These are phyloP conservation scores for Acacia acuminata DNA, from an alignment of 306 rosid species.

Conservation along the genomic window DNA sequence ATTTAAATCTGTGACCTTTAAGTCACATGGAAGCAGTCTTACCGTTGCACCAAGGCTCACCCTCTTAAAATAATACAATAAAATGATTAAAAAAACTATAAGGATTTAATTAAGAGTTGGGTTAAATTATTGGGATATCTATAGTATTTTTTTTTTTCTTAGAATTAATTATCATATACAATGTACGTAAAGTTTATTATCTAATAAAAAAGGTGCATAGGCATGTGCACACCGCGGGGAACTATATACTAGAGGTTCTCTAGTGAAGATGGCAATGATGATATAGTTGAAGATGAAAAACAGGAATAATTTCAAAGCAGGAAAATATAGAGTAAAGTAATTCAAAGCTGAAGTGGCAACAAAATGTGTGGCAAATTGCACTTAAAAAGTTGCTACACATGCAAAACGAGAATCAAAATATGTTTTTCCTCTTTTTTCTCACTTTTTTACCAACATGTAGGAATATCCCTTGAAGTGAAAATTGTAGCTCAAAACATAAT, in stretches of 20 bases:
- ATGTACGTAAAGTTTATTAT: not conserved
- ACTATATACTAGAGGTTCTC: not conserved
- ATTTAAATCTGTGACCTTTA: too few species aligned
- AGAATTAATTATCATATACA: too few species aligned
- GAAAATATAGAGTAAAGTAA: not conserved
- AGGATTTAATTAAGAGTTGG: too few species aligned
- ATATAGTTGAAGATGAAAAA: not conserved
- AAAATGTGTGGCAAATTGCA: not conserved
- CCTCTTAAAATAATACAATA: too few species aligned
- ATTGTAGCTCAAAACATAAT: not conserved
- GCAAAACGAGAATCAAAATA: not conserved
- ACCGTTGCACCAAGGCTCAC: too few species aligned
- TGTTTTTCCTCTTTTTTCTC: not conserved
- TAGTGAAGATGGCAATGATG: not conserved
- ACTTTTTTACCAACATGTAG: not conserved
- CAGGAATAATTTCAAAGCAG: not conserved
- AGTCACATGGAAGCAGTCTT: too few species aligned
- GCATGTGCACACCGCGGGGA: not conserved
- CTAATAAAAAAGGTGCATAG: not conserved
- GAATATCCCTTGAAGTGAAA: not conserved
- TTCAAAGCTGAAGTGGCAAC: not conserved
- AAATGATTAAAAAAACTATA: too few species aligned
- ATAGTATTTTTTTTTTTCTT: too few species aligned
- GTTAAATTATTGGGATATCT: too few species aligned
- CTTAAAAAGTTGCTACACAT: not conserved